Evolutionary conservation across 2,329 filamentous ascomycete species (phyloP), one percentile per base, ranked within the genome.

Genomic region (Cladobotryum protrusum): DNA sequence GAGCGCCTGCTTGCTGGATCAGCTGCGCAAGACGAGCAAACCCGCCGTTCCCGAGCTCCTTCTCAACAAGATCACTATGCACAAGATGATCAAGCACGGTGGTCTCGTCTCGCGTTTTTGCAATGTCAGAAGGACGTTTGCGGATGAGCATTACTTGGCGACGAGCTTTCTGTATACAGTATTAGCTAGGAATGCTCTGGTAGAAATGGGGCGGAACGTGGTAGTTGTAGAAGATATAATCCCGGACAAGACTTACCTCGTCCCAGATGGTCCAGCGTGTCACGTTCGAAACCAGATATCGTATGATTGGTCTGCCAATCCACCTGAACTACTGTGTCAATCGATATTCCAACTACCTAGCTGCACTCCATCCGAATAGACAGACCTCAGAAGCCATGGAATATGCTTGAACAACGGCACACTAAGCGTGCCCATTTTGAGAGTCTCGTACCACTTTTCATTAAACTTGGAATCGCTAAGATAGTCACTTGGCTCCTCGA

Each of bases 371-470:
- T 24, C 20, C 20, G 20, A 24, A 24, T 7, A 24, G 4, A 42
- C 20, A 24, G 4, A 42, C 39, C 39, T 18, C 8, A 42, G 14
- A 42, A 42, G 12, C 39, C 39, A 42, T 24, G 39, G 39, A 14
- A 42, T 15, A 42, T 42, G 39, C 19, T 42, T 42, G 19, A 42
- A 42, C 39, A 42, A 42, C 39, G 39, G 39, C 39, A 42, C 39
- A 24, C 39, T 42, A 14, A 42, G 8, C 39, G 39, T 42, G 12
- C 39, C 39, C 39, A 42, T 42, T 18, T 42, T 42, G 12, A 42
- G 19, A 18, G 18, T 42, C 15, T 42, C 39, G 13, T 42, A 42
- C 39, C 39, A 42, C 39, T 42, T 42, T 14, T 15, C 39, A 24
- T 42, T 42, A 12, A 42, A 42, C 12, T 42, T 18, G 12, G 39